Conservation (phyloP, 2,329 filamentous ascomycete species). For the Penicillium occitanis region DNA sequence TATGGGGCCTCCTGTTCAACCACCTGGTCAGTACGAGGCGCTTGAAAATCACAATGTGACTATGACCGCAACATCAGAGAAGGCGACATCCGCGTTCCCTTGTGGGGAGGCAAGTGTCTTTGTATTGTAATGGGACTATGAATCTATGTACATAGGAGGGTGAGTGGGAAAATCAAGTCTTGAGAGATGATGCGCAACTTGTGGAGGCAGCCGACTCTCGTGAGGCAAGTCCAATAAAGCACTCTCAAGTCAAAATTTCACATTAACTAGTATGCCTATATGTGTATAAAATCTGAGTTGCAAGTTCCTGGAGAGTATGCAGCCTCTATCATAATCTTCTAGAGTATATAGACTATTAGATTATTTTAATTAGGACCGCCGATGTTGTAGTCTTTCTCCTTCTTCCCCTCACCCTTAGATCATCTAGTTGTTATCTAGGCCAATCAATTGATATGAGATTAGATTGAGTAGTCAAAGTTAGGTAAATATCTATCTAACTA, state of each 20-base stretch:
- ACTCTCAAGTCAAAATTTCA: neutral
- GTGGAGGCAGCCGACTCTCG: neutral
- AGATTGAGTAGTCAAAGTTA: neutral
- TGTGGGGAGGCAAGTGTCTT: too few species aligned
- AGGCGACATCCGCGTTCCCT: too few species aligned
- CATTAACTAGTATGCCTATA: neutral
- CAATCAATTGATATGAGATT: neutral
- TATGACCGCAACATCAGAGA: too few species aligned
- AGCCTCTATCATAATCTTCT: neutral
- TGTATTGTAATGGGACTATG: neutral
- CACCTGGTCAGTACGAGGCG: too few species aligned
- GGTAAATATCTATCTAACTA: neutral
- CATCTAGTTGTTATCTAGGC: neutral
- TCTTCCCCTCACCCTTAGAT: too few species aligned
- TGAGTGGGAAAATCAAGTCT: neutral
- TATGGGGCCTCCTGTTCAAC: neutral
- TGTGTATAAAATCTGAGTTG: too few species aligned
- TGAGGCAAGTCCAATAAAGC: neutral
- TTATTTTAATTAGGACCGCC: too few species aligned
- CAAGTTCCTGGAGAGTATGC: neutral
- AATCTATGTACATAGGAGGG: neutral
- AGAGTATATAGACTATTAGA: neutral
- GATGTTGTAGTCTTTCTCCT: too few species aligned
- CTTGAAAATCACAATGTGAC: neutral
- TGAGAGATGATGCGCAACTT: neutral